Percentiles rank a stretch among this genome's conserved stretches.
Evolutionary conservation across 768 basidiomycete species (phyloP).

Genomic region (Lactarius vividus): DNA sequence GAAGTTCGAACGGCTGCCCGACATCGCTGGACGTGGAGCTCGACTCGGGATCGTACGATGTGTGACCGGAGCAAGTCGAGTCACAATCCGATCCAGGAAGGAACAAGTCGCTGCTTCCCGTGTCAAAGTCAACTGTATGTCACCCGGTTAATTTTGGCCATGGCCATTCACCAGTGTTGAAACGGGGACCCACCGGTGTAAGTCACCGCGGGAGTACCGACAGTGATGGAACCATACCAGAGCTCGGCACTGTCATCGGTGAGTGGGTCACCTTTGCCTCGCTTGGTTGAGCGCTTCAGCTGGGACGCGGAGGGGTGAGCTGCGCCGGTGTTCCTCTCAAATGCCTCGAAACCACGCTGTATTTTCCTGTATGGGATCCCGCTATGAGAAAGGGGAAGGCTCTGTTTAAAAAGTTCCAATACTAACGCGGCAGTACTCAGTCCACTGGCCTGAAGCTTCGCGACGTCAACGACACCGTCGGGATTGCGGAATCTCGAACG

Average conservation of each 20-base stretch:
- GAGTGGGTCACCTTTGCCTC: conserved; percentile 6
- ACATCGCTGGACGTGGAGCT: conserved; percentile 30
- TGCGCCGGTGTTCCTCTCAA: conserved; percentile 21
- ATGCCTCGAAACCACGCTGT: conserved; percentile 12
- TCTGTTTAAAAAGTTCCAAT: not conserved
- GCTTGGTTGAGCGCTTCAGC: not conserved
- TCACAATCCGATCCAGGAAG: conserved; percentile 36
- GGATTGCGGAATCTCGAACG: not conserved
- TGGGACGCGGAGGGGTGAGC: conserved; percentile 12
- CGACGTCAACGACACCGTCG: not conserved
- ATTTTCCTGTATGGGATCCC: conserved; percentile 19
- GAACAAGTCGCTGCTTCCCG: conserved; percentile 35
- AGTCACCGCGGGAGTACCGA: conserved; percentile 24
- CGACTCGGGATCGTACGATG: not conserved
- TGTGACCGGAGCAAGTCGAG: conserved; percentile 31
- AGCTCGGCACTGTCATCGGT: conserved; percentile 6
- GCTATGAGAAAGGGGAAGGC: not conserved
- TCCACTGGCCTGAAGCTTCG: not conserved
- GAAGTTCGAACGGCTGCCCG: conserved; percentile 33
- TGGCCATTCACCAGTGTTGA: no score
- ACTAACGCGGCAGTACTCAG: conserved; percentile 5
- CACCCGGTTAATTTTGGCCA: not conserved
- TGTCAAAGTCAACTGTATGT: conserved; percentile 41
- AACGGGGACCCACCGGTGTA: conserved; percentile 14
- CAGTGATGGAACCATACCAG: conserved; percentile 26